Evolutionary conservation across 345 rosid genomes (phyloP).

Genomic region (Kandelia obovata): DNA sequence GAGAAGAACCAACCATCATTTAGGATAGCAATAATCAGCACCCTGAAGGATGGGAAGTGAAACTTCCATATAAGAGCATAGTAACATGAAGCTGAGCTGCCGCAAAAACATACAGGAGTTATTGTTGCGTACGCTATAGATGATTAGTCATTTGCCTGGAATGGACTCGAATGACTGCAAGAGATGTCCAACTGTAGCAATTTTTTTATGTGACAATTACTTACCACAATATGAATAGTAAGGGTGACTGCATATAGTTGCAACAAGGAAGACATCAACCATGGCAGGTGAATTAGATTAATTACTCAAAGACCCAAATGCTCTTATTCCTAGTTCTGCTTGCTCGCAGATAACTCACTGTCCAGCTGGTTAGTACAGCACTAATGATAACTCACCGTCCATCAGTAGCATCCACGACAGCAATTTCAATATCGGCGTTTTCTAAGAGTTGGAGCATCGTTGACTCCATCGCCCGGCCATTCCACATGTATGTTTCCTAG

Average conservation of each 20-base stretch:
- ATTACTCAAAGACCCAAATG: not conserved
- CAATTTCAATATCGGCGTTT: constrained; percentile 69
- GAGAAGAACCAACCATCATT: constrained; percentile 34
- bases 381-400: constrained; percentile 51
- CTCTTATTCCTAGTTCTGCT: too few species aligned
- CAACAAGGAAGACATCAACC: constrained; percentile 13
- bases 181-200: not conserved
- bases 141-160: too few species aligned
- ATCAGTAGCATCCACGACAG: constrained; percentile 74
- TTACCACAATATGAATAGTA: constrained; percentile 80
- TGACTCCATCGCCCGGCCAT: constrained; percentile 62
- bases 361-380: constrained; percentile 59
- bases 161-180: not conserved
- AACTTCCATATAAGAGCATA: constrained; percentile 62
- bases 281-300: constrained; percentile 7
- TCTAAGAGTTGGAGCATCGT: constrained; percentile 68
- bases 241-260: constrained; percentile 88
- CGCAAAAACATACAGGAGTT: constrained; percentile 8
- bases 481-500: constrained; percentile 58
- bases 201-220: constrained; percentile 8
- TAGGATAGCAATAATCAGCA: constrained; percentile 57
- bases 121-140: too few species aligned
- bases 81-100: constrained; percentile 62
- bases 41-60: constrained; percentile 67
- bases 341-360: not conserved